A percentile compares a stretch with the other conserved stretches of the same genome.
Conservation (phyloP, 225 moss, liverwort and hornwort species). For the Antitrichia curtipendula region DNA sequence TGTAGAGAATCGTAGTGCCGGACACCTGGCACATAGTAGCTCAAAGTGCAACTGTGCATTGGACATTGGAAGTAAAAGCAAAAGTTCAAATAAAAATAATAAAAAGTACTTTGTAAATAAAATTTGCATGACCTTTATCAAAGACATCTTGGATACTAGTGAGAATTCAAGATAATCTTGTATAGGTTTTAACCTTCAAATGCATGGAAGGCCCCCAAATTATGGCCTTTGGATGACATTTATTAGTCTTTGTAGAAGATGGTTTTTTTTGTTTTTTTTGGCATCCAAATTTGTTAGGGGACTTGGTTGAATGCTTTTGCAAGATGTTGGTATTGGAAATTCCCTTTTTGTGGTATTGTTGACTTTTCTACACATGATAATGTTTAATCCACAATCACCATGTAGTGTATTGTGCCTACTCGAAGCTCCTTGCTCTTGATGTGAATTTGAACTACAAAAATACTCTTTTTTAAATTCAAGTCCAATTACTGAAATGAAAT, state of each 20-base stretch:
- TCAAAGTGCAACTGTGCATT: not conserved
- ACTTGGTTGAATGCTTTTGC: not conserved
- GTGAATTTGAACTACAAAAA: not conserved
- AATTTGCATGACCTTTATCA: not conserved
- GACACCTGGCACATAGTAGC: not conserved
- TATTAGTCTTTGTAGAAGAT: not conserved
- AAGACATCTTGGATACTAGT: not conserved
- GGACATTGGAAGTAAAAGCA: not conserved
- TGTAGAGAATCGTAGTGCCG: not conserved
- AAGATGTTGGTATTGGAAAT: not conserved
- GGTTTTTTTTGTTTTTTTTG: not conserved
- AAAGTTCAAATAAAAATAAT: not conserved
- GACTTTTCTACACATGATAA: not conserved
- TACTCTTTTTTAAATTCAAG: accelerated
- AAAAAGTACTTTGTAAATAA: not conserved
- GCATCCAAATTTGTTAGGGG: not conserved
- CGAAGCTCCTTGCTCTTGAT: accelerated
- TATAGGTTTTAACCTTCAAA: not conserved
- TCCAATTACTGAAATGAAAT: not conserved
- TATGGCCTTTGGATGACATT: not conserved
- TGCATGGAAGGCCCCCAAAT: accelerated
- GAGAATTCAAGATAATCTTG: not conserved
- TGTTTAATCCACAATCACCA: accelerated
- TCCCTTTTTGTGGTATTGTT: not conserved
- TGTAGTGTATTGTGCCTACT: not conserved